Evolutionary conservation across 805 yeast species (phyloP).

Genomic region (Yarrowia porcina): DNA sequence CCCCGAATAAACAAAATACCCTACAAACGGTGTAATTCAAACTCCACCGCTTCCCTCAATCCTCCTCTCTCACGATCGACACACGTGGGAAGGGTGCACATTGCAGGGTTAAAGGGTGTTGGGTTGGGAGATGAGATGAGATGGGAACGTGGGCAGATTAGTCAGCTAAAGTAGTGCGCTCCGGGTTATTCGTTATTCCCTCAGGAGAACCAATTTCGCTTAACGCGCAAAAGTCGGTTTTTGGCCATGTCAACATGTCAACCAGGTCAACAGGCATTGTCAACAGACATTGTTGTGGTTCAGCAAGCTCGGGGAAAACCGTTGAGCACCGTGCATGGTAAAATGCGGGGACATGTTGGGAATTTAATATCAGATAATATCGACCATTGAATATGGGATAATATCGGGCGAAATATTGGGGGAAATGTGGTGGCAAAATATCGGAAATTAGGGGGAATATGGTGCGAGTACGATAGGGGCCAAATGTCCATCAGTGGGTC

Average conservation of each 20-base stretch:
- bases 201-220: no score
- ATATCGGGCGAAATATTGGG: no score
- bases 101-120: background rate
- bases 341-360: constrained; percentile 17
- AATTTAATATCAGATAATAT: background rate
- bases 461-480: no score
- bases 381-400: no score
- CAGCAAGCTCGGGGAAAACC: background rate
- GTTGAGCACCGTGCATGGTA: background rate
- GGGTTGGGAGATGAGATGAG: background rate
- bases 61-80: background rate
- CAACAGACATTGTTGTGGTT: background rate
- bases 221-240: background rate
- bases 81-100: constrained; percentile 1
- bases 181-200: no score
- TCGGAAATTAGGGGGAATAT: background rate
- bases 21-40: no score
- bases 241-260: background rate
- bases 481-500: no score
- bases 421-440: no score
- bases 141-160: background rate
- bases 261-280: background rate
- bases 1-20: no score
- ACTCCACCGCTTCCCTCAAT: no score
- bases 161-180: no score